Base-by-base conservation (phyloP, 352 stramenopile genomes). In the Phytopythium litorale region DNA sequence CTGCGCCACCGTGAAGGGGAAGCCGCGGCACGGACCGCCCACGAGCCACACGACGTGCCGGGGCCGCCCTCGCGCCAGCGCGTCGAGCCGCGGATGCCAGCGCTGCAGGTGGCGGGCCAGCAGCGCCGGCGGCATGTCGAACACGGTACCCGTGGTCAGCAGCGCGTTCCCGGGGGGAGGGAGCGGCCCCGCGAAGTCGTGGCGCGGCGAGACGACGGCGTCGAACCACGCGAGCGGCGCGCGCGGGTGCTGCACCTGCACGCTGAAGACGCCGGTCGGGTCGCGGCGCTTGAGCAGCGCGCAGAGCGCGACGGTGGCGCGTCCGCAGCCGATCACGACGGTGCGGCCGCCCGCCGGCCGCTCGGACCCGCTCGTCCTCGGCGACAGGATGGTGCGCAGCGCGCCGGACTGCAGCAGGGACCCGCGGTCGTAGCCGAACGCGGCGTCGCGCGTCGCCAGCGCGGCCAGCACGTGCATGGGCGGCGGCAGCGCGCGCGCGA, bases 241-340 rank as follows among this genome's bases (percentile, higher is more conserved):
- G 12, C 80, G 78, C 19, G 84, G 84, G 50, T 93, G 84, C 62
- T 93, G 80, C 62, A 93, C 88, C 64, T 93, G 84, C 49, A 93
- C 75, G 68, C 84, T 87, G 51, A 84, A 87, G 16, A 78, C 63
- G 15, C 12, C 30, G 12, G n/a, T 5, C 3, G 65, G 57, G 15
- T 55, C 35, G 33, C 60, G 33, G 45, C 63, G 70, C 60, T 84
- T 85, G 58, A 90, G 59, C 43, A 76, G 65, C 11, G 77, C 81
- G 62, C 81, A 85, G 15, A 93, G 65, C 45, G 84, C 63, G 23
- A 91, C 77, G 0, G 84, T 93, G 16, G 79, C 78, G 2, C 84
- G 73, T 18, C 84, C 84, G 56, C 79, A 91, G 11, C 84, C 84
- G 37, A 93, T 87, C 43, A 91, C 73, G 37, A 93, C 68, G 37